A percentile compares a stretch with the other conserved stretches of the same genome.
Conservation (phyloP, 306 rosid genomes). For the Trichosanthes truncata region DNA sequence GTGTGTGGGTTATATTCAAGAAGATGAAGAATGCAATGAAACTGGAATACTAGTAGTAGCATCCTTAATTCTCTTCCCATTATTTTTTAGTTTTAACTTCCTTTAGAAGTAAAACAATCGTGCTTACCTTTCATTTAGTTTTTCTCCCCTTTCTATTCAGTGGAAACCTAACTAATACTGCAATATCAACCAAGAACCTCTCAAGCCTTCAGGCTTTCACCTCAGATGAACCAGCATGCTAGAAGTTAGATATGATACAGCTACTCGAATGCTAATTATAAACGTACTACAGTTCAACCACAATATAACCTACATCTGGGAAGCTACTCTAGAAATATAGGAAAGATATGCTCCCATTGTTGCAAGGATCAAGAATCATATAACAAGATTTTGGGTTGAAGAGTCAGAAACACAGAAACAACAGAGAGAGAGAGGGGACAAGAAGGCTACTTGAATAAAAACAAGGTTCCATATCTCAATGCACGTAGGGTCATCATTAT, state of each 20-base stretch:
- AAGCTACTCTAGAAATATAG: too few relatives aligned
- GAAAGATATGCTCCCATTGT: not conserved
- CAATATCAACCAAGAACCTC: not conserved
- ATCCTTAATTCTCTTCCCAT: not conserved
- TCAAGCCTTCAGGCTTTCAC: not conserved
- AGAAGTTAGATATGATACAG: not conserved
- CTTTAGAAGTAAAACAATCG: not conserved
- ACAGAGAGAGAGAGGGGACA: not conserved
- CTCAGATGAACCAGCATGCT: not conserved
- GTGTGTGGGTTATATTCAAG: not conserved
- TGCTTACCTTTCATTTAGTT: not conserved
- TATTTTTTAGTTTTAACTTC: not conserved
- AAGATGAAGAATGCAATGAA: not conserved
- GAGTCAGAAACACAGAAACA: not conserved
- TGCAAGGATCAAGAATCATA: not conserved
- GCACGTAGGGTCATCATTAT: slow-evolving; percentile 92
- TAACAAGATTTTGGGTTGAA: not conserved
- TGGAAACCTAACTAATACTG: not conserved
- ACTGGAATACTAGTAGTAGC: not conserved
- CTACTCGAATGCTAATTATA: not conserved
- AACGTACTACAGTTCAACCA: not conserved
- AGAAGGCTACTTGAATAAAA: slow-evolving; percentile 73
- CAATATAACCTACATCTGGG: not conserved
- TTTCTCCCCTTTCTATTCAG: not conserved
- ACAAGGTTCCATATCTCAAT: slow-evolving; percentile 97